Base-by-base conservation (phyloP, 176 grass and related monocot species). In the Paspalum vaginatum region DNA sequence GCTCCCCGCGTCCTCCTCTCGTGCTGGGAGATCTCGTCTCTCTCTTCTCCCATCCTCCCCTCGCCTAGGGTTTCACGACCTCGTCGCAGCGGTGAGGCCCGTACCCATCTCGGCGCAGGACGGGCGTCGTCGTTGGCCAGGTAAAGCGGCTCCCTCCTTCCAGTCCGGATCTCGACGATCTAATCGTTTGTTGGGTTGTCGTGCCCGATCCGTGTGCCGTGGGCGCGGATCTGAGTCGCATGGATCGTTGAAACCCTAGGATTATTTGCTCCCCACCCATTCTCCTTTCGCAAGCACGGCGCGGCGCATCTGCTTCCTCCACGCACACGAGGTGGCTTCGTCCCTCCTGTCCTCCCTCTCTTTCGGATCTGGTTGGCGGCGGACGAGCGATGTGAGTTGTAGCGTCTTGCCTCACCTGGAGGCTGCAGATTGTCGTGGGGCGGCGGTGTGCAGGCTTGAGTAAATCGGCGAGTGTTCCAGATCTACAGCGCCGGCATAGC, bases 51-150 rank as follows among this genome's bases (percentile, higher is more conserved):
- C 60, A 38, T 11, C 10, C 51, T 59, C 77, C n/a, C 18, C 13
- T 65, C 32, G 9, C 69, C 70, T 86, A 86, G 84, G 69, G 77
- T 80, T 86, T 37, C 48, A 37, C 76, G 59, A 25, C 37, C 75
- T 51, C 18, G 58, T 25, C 65, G 47, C 66, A 56, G 74, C 68
- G 38, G 63, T 50, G 61, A 49, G 72, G 72, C 72, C 45, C 3
- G 61, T 72, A 27, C 81, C 38, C 48, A 43, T 15, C 52, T 46
- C 62, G 45, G 18, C 61, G 55, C 15, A 20, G 20, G 51, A 12
- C 51, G 52, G 20, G 16, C 78, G 79, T 47, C 63, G 78, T 24
- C 70, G 52, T 55, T 72, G 46, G 46, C 55, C 56, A 87, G 85
- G 85, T 87, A 71, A 71, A 11, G 4, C 64, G 0, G 16, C 37